These are phyloP conservation scores for Blastocystis sp. DNA, from an alignment of 352 stramenopile species.

Conservation along the genomic window DNA sequence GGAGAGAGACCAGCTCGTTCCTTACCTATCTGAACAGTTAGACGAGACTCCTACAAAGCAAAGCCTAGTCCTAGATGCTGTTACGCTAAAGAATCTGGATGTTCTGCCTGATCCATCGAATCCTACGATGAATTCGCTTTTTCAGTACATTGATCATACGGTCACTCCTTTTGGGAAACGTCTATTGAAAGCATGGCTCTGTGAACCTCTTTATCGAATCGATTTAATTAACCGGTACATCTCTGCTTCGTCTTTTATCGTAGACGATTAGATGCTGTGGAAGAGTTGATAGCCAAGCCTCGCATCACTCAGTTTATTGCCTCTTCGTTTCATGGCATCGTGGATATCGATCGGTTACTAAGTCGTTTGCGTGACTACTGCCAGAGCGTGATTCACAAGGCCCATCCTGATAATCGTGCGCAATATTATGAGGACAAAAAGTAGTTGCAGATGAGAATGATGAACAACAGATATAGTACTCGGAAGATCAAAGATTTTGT, in stretches of 20 bases:
- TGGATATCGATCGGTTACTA: constrained; percentile 90
- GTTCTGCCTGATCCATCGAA: constrained; percentile 82
- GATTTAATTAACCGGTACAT: constrained; percentile 80
- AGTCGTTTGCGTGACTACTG: constrained; percentile 89
- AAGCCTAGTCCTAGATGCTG: constrained; percentile 84
- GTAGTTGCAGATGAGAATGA: constrained; percentile 63
- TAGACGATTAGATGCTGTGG: constrained; percentile 84
- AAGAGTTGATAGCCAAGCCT: constrained; percentile 76
- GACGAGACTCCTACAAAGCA: constrained; percentile 38
- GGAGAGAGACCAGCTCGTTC: not conserved
- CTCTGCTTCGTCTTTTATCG: not conserved
- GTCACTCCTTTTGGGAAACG: constrained; percentile 86
- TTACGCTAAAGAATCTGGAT: constrained; percentile 93
- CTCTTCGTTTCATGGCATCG: constrained; percentile 66
- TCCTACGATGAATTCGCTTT: constrained; percentile 79
- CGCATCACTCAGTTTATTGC: constrained; percentile 65
- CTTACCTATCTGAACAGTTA: not conserved
- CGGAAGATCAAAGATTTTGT: constrained; percentile 89
- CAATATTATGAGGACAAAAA: constrained; percentile 93
- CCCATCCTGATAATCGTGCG: constrained; percentile 86
- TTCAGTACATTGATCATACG: constrained; percentile 78
- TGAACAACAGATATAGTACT: constrained; percentile 74
- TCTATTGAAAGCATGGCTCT: constrained; percentile 89
- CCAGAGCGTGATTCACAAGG: constrained; percentile 67
- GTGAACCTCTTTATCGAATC: constrained; percentile 86